Base-by-base conservation (phyloP, 805 yeast genomes). In the Yarrowia hollandica region DNA sequence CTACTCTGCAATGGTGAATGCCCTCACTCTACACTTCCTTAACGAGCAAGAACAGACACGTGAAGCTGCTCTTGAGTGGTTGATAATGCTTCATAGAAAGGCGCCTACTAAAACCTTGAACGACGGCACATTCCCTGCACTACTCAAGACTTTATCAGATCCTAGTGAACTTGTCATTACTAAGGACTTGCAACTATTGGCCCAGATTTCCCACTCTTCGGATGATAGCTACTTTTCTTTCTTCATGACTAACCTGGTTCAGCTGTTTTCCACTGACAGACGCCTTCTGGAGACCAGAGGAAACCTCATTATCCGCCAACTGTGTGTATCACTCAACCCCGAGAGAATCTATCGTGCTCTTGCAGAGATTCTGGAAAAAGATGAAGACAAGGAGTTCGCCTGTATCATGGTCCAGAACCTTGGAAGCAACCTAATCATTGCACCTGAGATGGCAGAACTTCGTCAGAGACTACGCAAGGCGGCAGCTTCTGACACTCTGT, bases 41-140 rank as follows among this genome's bases (percentile, higher is more conserved):
- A 84, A 82, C 63, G 89, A 86, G 57, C 85, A 88, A 64, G 96
- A 90, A 62, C 82, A 84, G 25, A 87, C 97, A 0, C 79, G 94
- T 61, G 78, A 90, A 30, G 89, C 95, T 0, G 85, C 94, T 21
- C 74, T 94, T 31, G 96, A 91, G 63, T 94, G 99, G 99, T 75
- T 94, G 28, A 82, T 84, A 14, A 82, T 89, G 79, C 76, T 94
- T 37, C 92, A 90, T 67, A 78, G 82, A 23, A 85, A 85, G 64
- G 85, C 85, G 18, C 86, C 87, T 2, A 72, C 75, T 35, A 78
- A 81, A 61, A 75, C 84, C 31, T 68, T 84, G 23, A 67, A 72
- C 60, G 86, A 82, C 56, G 81, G 82, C 60, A 86, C 90, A 41
- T 84, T 90, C 65, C 83, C 88, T 11, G 88, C 90, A 0, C 75